Base-by-base conservation (phyloP, 208 protist genomes). In the Wallacemonas sp. region DNA sequence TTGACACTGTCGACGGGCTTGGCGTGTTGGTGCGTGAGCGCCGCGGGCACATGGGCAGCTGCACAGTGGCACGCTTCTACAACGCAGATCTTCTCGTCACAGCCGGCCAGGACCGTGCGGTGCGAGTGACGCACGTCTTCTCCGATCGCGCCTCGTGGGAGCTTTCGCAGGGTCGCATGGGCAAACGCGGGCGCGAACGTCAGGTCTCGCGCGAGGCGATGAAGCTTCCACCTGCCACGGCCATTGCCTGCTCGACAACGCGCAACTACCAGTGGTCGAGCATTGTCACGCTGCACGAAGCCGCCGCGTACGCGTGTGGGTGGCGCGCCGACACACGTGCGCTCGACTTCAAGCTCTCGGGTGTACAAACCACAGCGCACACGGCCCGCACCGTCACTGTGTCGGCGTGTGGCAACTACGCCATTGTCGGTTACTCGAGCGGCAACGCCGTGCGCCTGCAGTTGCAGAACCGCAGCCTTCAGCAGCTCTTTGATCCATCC, bases 51-150 rank as follows among this genome's bases (percentile, higher is more conserved):
- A 85, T 87, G 73, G 76, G 78, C 21, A 77, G 81, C 63, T 94
- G 86, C 72, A 94, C 86, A 21, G 63, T 60, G 19, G 85, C 87
- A 24, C 62, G 55, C 37, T 97, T 97, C 73, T 95, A 92, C 77
- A 94, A 96, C 64, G 68, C 52, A 27, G 85, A 94, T 53, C 74
- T 95, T 3, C 71, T 97, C 27, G 54, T 97, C 39, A 95, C 89
- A 21, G 78, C 81, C 37, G 89, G 89, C 19, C 34, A 34, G 30
- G 92, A 97, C 64, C 80, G 81, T 6, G 73, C 88, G 13, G 34
- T 97, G 50, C 85, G 92, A 52, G 81, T 89, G n/a, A 93, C 87
- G 13, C 89, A 97, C 76, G 73, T 95, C 46, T 95, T 97, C 70
- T 86, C 78, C 15, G 92, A 97, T 68, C 84, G 89, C 33, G 87